Conservation (phyloP, 2,329 filamentous ascomycete genomes). For the Stromatinia cepivora region DNA sequence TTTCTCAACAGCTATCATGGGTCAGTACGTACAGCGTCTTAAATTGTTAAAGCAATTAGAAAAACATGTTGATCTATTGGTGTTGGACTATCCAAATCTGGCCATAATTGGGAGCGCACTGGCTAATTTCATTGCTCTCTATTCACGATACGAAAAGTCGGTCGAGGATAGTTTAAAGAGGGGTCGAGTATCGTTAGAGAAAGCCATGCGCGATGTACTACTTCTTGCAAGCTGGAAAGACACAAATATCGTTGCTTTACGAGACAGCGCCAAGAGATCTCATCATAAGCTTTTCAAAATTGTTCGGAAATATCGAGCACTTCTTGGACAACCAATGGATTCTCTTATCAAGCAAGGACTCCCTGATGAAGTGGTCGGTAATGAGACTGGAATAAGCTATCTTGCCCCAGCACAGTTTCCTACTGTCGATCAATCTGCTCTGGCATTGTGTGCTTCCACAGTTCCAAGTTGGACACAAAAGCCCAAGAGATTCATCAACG, state of each 20-base stretch:
- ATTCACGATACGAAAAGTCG: slow-evolving; percentile 66
- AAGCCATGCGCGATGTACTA: slow-evolving; percentile 89
- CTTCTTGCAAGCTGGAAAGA: slow-evolving; percentile 97
- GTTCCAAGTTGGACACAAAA: slow-evolving; percentile 47
- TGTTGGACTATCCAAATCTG: slow-evolving; percentile 59
- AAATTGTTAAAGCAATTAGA: slow-evolving; percentile 65
- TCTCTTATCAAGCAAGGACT: slow-evolving; percentile 60
- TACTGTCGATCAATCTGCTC: slow-evolving; percentile 35
- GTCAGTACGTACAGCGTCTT: slow-evolving; percentile 76
- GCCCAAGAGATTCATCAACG: slow-evolving; percentile 69
- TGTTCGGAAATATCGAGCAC: slow-evolving; percentile 81
- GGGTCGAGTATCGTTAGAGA: slow-evolving; percentile 77
- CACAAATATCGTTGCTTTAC: slow-evolving; percentile 85
- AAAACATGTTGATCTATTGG: slow-evolving; percentile 64
- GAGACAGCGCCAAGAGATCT: slow-evolving; percentile 85
- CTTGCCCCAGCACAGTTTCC: slow-evolving; percentile 25
- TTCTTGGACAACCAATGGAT: slow-evolving; percentile 76
- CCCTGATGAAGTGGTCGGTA: slow-evolving; percentile 46
- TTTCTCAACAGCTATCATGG: slow-evolving; percentile 74
- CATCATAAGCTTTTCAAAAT: slow-evolving; percentile 91
- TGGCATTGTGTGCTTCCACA: slow-evolving; percentile 32
- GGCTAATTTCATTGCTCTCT: slow-evolving; percentile 75
- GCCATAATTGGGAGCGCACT: slow-evolving; percentile 63
- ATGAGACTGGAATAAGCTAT: slow-evolving; percentile 15
- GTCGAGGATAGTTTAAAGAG: slow-evolving; percentile 65